Conservation (phyloP, 768 basidiomycete genomes). For the Suillus subalutaceus region DNA sequence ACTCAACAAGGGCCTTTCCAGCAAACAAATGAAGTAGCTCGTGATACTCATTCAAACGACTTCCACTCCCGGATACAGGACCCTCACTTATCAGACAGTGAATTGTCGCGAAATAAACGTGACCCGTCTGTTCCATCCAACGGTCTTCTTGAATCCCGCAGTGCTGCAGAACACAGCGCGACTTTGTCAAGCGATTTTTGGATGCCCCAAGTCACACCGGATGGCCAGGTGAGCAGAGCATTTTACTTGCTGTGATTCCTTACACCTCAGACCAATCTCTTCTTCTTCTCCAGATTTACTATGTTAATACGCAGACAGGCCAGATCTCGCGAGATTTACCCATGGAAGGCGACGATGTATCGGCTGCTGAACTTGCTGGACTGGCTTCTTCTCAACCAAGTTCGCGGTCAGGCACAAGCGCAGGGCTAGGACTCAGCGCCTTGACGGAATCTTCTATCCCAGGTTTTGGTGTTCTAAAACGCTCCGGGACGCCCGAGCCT, state of each 20-base stretch:
- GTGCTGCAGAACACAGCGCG: slow-evolving; percentile 28
- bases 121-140: slow-evolving; percentile 39
- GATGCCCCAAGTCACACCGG: slow-evolving; percentile 83
- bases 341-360: slow-evolving; percentile 64
- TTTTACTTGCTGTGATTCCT: slow-evolving; percentile 4
- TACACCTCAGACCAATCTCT: neutral
- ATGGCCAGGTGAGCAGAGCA: slow-evolving; percentile 72
- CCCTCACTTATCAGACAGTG: slow-evolving; percentile 41
- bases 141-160: slow-evolving; percentile 36
- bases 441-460: slow-evolving; percentile 40
- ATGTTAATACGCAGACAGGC: slow-evolving; percentile 88
- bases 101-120: slow-evolving; percentile 41
- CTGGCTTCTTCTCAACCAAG: slow-evolving; percentile 55
- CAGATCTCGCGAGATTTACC: slow-evolving; percentile 86
- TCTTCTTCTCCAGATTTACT: slow-evolving; percentile 73
- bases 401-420: slow-evolving; percentile 57
- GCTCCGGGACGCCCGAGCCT: slow-evolving; percentile 71
- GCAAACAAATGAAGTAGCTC: slow-evolving; percentile 18
- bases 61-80: slow-evolving; percentile 23
- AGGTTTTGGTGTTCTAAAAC: slow-evolving; percentile 63
- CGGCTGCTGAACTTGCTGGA: slow-evolving; percentile 65
- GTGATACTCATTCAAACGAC: slow-evolving; percentile 19
- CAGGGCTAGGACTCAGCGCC: slow-evolving; percentile 50
- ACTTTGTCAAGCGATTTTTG: slow-evolving; percentile 76
- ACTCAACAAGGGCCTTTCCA: slow-evolving; percentile 17